A percentile compares a stretch with the other conserved stretches of the same genome.
phyloP scores from a whole-genome alignment of 2,329 filamentous ascomycete genomes.

The Pseudogymnoascus sp. region DNA sequence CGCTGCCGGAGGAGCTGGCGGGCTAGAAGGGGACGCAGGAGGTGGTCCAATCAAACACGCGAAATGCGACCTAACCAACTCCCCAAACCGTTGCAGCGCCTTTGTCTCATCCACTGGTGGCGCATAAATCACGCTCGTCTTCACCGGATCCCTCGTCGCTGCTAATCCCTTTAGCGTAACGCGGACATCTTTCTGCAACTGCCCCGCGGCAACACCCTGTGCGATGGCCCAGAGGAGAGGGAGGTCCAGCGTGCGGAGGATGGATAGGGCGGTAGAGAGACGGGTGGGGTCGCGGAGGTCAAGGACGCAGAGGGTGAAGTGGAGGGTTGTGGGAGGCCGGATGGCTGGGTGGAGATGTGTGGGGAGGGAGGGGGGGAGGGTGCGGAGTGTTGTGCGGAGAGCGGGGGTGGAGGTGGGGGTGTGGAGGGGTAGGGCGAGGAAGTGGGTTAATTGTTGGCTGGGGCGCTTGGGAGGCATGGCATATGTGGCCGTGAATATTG shows the following conservation, averaged over 20 bases:
- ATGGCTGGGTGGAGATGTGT: slow-evolving; percentile 28
- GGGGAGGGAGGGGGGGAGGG: background rate
- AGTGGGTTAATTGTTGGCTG: background rate
- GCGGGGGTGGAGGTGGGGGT: background rate
- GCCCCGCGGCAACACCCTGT: slow-evolving; percentile 32
- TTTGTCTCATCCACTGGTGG: slow-evolving; percentile 42
- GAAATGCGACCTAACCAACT: background rate
- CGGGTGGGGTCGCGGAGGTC: slow-evolving; percentile 47
- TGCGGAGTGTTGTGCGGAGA: background rate
- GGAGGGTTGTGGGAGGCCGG: slow-evolving; percentile 69
- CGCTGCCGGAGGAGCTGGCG: background rate
- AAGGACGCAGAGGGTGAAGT: slow-evolving; percentile 85
- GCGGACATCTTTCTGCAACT: slow-evolving; percentile 25
- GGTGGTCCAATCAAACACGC: background rate
- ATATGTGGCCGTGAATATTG: background rate
- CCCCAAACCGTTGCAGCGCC: background rate
- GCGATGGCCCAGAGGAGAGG: slow-evolving; percentile 24
- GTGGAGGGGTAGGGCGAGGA: background rate
- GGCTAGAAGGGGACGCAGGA: background rate
- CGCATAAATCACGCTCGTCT: slow-evolving; percentile 57
- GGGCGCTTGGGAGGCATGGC: background rate
- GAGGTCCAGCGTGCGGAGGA: slow-evolving; percentile 39
- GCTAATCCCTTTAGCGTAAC: slow-evolving; percentile 47
- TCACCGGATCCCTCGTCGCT: slow-evolving; percentile 49
- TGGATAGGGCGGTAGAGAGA: slow-evolving; percentile 36